These are phyloP conservation scores for Podospora pseudocomata DNA, from an alignment of 495 filamentous ascomycete genomes.

Conservation along the genomic window DNA sequence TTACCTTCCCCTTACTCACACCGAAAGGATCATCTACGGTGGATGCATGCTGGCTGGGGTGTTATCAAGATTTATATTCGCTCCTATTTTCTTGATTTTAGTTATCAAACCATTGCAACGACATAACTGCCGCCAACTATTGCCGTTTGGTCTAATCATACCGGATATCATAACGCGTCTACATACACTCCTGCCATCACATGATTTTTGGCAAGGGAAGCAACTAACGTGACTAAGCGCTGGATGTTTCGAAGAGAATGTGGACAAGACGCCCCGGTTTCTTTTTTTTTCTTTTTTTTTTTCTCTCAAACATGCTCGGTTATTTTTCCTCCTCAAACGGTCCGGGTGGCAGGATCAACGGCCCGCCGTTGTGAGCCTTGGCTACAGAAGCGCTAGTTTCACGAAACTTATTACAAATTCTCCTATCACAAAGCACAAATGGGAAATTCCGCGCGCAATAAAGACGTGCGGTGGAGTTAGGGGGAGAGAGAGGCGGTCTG, in stretches of 20 bases:
- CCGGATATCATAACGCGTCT: not conserved
- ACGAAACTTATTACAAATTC: not conserved
- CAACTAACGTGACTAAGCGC: not conserved
- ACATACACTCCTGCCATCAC: not conserved
- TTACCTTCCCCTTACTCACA: not conserved
- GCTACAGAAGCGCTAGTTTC: not conserved
- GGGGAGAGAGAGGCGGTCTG: not conserved
- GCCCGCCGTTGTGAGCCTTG: not conserved
- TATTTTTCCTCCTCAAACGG: not conserved
- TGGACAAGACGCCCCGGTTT: not conserved
- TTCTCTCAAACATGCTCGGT: not conserved
- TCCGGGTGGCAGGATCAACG: not conserved
- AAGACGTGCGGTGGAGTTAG: not conserved
- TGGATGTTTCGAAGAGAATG: not conserved
- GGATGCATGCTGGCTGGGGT: not conserved
- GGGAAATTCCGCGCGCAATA: not conserved
- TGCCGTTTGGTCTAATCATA: not conserved
- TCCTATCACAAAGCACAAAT: not conserved
- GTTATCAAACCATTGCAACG: not conserved
- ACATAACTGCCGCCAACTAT: not conserved
- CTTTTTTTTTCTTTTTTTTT: not conserved
- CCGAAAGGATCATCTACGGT: not conserved
- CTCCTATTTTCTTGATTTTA: not conserved
- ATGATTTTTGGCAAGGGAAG: not conserved
- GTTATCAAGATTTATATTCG: not conserved